Conservation (phyloP, 495 filamentous ascomycete species). For the Podospora fimiseda region DNA sequence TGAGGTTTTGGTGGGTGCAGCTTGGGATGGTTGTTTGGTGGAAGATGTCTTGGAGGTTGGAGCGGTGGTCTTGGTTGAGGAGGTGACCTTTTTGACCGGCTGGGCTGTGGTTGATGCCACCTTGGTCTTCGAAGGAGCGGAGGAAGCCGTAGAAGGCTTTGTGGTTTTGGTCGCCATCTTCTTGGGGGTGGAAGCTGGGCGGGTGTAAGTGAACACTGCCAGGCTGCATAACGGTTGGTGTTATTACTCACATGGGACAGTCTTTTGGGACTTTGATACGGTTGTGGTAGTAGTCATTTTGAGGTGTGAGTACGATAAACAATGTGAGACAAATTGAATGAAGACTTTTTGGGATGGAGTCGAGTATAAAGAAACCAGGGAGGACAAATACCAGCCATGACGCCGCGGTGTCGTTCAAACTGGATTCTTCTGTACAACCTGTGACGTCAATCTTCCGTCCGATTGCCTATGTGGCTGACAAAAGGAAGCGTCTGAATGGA, state of each 20-base stretch:
- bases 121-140: too few species aligned
- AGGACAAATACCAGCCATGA: too few species aligned
- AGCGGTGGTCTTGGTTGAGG: background rate
- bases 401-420: too few species aligned
- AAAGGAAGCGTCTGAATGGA: background rate
- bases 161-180: background rate
- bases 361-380: too few species aligned
- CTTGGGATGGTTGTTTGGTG: slow-evolving; percentile 3
- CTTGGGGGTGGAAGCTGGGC: background rate
- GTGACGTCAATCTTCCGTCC: background rate
- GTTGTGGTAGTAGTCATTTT: background rate
- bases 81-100: background rate
- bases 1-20: slow-evolving; percentile 8
- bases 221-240: too few species aligned
- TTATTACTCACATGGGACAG: background rate
- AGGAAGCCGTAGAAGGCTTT: background rate
- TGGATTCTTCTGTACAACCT: background rate
- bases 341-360: too few species aligned
- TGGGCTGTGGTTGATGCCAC: background rate
- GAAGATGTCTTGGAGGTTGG: background rate
- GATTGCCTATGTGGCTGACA: background rate
- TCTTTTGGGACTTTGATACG: background rate
- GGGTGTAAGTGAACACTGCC: background rate
- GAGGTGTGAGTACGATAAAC: background rate
- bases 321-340: too few species aligned